These are phyloP conservation scores for Kazachstania sp. DNA, from an alignment of 1,139 yeast genomes.

Conservation along the genomic window DNA sequence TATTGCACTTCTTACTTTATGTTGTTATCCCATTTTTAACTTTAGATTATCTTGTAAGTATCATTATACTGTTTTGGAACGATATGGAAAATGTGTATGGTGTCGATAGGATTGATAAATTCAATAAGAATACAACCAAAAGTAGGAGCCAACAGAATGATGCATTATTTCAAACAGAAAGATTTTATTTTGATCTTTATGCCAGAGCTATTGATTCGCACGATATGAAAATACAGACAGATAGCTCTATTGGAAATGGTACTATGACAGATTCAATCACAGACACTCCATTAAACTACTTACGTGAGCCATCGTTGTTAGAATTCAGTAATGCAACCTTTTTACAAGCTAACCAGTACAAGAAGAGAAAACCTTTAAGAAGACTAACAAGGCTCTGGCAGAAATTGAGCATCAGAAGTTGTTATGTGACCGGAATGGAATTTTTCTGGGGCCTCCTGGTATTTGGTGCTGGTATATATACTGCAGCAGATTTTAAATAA, in stretches of 20 bases:
- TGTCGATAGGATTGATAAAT: background rate
- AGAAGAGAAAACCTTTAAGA: background rate
- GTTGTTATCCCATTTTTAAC: conserved; percentile 22
- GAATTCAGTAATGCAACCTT: background rate
- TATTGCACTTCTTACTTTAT: conserved; percentile 16
- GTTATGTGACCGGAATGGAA: conserved; percentile 13
- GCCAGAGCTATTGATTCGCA: background rate
- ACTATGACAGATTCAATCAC: background rate
- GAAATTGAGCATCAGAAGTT: conserved; percentile 8
- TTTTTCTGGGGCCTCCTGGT: conserved; percentile 13
- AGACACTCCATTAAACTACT: background rate
- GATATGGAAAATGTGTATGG: conserved; percentile 12
- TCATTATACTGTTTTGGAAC: conserved; percentile 20
- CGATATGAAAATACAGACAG: background rate
- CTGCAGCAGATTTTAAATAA: conserved; percentile 4
- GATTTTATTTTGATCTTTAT: conserved; percentile 2
- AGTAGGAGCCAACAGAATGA: background rate
- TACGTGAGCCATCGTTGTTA: background rate
- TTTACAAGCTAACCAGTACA: background rate
- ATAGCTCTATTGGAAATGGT: background rate
- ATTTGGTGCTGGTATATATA: conserved; percentile 5
- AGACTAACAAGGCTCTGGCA: conserved; percentile 13
- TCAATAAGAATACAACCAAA: background rate
- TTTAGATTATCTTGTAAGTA: conserved; percentile 16
- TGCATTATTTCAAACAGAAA: background rate